Percentiles rank a stretch among this genome's conserved stretches.
phyloP scores from a whole-genome alignment of 805 yeast genomes.

The Nakazawaea sp. region DNA sequence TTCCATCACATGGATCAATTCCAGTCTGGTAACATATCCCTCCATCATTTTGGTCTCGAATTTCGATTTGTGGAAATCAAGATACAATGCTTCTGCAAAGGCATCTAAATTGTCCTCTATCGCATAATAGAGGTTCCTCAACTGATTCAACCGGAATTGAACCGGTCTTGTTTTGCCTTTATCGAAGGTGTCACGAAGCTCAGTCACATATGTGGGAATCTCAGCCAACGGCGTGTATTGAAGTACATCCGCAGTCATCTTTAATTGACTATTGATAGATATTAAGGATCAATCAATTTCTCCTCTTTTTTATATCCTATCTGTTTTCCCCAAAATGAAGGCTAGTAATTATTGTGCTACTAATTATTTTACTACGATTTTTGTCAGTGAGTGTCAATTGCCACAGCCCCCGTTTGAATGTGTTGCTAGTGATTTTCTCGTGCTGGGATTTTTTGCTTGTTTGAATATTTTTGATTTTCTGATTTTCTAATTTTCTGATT shows the following conservation, averaged over 20 bases:
- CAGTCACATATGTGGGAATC: constrained; percentile 40
- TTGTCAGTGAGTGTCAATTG: too few relatives aligned
- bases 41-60: constrained; percentile 63
- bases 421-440: not conserved
- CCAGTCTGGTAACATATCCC: constrained; percentile 40
- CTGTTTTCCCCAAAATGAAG: too few relatives aligned
- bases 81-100: constrained; percentile 48
- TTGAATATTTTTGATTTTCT: too few relatives aligned
- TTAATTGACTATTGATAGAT: too few relatives aligned
- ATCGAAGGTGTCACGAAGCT: constrained; percentile 33
- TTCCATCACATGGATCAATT: constrained; percentile 51
- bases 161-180: constrained; percentile 43
- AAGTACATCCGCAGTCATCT: too few relatives aligned
- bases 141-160: constrained; percentile 50
- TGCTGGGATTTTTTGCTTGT: too few relatives aligned
- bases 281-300: too few relatives aligned
- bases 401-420: not conserved
- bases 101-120: constrained; percentile 50
- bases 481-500: too few relatives aligned
- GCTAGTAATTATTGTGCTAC: too few relatives aligned
- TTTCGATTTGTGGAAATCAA: constrained; percentile 62
- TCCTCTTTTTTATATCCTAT: too few relatives aligned
- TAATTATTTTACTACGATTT: too few relatives aligned
- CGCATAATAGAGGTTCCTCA: constrained; percentile 61
- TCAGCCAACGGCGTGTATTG: constrained; percentile 35